Evolutionary conservation across 2,329 filamentous ascomycete genomes (phyloP).

Genomic region (Colletotrichum kahawae): DNA sequence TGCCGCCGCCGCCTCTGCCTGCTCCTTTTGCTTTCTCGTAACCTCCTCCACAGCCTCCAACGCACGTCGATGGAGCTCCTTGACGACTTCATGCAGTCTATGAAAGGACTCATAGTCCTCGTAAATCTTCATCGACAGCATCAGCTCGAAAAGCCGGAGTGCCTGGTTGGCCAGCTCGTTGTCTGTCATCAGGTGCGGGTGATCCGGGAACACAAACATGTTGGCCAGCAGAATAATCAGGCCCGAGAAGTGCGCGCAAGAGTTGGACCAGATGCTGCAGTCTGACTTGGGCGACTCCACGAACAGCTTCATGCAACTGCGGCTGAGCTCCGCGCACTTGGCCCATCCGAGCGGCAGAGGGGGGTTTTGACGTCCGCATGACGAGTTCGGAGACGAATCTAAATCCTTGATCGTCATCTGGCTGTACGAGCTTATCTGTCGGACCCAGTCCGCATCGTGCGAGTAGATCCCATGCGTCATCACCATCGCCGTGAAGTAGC

Average conservation of each 20-base stretch:
- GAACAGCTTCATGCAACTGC: conserved; percentile 38
- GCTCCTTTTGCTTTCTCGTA: not conserved
- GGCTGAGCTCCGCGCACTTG: conserved; percentile 35
- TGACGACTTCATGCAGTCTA: conserved; percentile 16
- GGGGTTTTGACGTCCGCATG: conserved; percentile 3
- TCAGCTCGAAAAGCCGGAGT: conserved; percentile 30
- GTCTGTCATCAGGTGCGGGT: conserved; percentile 29
- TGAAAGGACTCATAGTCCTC: not conserved
- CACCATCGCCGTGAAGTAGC: conserved; percentile 39
- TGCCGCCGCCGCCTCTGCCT: not conserved
- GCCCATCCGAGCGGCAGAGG: conserved; percentile 35
- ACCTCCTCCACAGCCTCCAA: conserved; percentile 12
- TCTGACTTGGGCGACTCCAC: conserved; percentile 32
- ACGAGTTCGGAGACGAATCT: not conserved
- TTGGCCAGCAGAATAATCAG: conserved; percentile 39
- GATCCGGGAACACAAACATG: conserved; percentile 33
- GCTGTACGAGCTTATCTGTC: conserved; percentile 33
- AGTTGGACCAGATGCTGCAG: conserved; percentile 33
- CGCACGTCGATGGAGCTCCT: conserved; percentile 20
- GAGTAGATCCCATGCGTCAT: conserved; percentile 44
- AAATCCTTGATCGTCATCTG: conserved; percentile 28
- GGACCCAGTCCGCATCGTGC: conserved; percentile 41
- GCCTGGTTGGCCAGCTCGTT: conserved; percentile 31
- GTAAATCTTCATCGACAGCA: not conserved
- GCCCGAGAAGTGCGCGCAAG: conserved; percentile 35